Conservation (phyloP, 1,139 yeast genomes). For the Diutina pseudorugosa region DNA sequence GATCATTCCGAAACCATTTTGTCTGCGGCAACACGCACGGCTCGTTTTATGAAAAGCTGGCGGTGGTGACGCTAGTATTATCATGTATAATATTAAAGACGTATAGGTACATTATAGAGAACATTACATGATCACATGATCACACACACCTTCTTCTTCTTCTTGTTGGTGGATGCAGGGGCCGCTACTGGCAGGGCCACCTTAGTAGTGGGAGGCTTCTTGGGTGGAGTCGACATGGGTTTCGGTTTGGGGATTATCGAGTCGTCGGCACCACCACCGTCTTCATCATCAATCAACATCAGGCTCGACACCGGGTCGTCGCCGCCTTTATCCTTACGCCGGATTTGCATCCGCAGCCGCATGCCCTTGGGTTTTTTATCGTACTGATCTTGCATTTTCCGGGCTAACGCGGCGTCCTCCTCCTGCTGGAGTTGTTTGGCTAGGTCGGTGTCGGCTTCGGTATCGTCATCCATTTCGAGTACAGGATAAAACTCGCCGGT, state of each 20-base stretch:
- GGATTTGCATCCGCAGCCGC: not conserved
- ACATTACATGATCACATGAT: no score
- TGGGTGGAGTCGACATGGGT: not conserved
- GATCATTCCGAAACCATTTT: not conserved
- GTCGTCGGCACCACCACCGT: not conserved
- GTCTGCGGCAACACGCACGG: not conserved
- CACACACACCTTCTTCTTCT: not conserved
- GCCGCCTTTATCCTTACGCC: not conserved
- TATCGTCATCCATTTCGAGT: constrained; percentile 8
- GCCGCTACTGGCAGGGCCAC: not conserved
- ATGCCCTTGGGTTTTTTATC: not conserved
- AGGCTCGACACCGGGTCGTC: not conserved
- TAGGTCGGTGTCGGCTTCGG: constrained; percentile 22
- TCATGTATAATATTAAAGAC: no score
- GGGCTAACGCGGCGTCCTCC: constrained; percentile 48
- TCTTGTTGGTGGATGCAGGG: not conserved
- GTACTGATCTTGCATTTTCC: constrained; percentile 22
- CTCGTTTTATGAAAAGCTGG: no score
- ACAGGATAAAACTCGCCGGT: constrained; percentile 44
- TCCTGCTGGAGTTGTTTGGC: constrained; percentile 47
- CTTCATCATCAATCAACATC: not conserved
- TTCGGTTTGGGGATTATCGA: not conserved
- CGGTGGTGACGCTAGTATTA: no score
- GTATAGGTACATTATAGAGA: not conserved
- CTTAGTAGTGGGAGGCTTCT: not conserved